phyloP scores from a whole-genome alignment of 2,329 filamentous ascomycete genomes.

The Nannizziopsis barbatae region DNA sequence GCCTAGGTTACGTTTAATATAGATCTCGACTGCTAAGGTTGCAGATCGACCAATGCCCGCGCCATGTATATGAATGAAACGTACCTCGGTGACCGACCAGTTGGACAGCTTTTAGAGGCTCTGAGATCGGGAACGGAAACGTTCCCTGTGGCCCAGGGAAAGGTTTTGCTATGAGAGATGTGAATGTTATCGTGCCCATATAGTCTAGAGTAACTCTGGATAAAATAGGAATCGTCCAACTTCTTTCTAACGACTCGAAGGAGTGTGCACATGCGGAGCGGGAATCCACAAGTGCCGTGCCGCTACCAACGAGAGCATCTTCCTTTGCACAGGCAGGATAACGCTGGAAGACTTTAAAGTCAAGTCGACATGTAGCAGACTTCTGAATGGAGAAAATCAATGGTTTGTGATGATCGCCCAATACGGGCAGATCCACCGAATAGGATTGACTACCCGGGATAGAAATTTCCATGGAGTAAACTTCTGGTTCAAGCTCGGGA shows the following conservation, averaged over 20 bases:
- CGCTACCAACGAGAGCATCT: slow-evolving; percentile 19
- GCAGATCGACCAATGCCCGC: no score
- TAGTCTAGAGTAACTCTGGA: slow-evolving; percentile 21
- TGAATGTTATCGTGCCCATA: slow-evolving; percentile 28
- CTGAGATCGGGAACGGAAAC: not conserved
- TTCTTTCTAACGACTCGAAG: slow-evolving; percentile 27
- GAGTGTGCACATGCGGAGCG: slow-evolving; percentile 19
- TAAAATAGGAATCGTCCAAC: slow-evolving; percentile 26
- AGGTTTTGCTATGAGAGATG: slow-evolving; percentile 23
- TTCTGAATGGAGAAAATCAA: slow-evolving; percentile 18
- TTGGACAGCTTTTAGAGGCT: slow-evolving; percentile 1
- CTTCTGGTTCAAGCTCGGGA: not conserved
- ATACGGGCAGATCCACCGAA: slow-evolving; percentile 19
- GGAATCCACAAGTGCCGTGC: slow-evolving; percentile 22
- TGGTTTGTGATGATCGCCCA: slow-evolving; percentile 20
- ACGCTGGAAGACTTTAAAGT: slow-evolving; percentile 18
- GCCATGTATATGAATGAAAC: not conserved
- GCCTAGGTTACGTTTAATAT: slow-evolving; percentile 9
- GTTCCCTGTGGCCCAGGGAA: slow-evolving; percentile 11
- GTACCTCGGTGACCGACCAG: slow-evolving; percentile 30
- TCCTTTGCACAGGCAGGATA: not conserved
- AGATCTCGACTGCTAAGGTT: not conserved
- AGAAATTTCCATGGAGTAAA: slow-evolving; percentile 12
- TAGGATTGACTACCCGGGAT: not conserved
- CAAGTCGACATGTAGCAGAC: slow-evolving; percentile 12